Base-by-base conservation (phyloP, 2,329 filamentous ascomycete species). In the Penicillium palitans region DNA sequence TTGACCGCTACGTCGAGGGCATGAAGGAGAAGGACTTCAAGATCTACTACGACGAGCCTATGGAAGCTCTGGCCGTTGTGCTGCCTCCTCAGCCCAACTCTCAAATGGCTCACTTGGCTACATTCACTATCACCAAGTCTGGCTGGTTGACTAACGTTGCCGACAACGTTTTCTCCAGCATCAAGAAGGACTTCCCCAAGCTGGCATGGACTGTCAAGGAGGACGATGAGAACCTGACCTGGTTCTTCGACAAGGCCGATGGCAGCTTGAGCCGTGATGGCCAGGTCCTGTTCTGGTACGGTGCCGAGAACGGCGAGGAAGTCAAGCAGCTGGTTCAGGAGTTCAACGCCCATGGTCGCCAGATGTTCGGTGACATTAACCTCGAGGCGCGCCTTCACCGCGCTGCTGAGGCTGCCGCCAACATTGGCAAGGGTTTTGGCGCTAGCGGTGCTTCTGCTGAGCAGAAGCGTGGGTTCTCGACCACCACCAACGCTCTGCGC, bases 181-280 rank as follows among this genome's bases (percentile, higher is more conserved):
- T 98, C 74, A 96, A 93, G 83, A 96, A 96, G 77, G 93, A 97
- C 72, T 90, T 93, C 75, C 87, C 92, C 55, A 91, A 89, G 78
- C 83, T 98, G 64, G 90, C 91, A 63, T 99, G 93, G 93, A 96
- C 92, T n/a, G 93, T 97, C 60, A 93, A 90, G 79, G 89, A 93
- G 71, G 90, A 96, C 66, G 93, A 98, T 69, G 93, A 98, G 83
- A 97, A 98, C 75, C 81, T 98, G 68, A 93, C 91, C 12, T 98
- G 93, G 95, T 97, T 98, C 82, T 96, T 96, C 67, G 93, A 96
- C 77, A 96, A 96, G 83, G 90, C 93, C 10, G 92, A 97, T 67
- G 93, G 95, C 57, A 96, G 91, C 76, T 84, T 97, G 68, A 91
- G 89, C 62, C 87, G 88, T 56, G 87, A 91, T 66, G 91, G 91